Evolutionary conservation across 176 grass and related monocot species (phyloP), one percentile per base, ranked within the genome.

Genomic region (Tillandsia leiboldiana): DNA sequence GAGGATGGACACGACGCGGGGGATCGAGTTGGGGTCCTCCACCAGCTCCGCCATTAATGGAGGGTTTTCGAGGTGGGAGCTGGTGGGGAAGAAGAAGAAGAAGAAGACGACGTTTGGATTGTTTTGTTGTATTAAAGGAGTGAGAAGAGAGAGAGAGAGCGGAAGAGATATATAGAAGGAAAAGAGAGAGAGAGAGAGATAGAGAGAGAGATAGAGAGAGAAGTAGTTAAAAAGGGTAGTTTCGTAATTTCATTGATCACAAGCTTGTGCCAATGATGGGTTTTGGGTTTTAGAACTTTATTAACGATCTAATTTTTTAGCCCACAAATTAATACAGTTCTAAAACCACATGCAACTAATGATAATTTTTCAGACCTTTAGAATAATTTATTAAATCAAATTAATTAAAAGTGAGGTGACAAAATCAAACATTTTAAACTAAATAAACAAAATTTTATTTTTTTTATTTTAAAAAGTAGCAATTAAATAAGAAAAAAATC

Each of bases 1-100:
- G 50, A 97, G 89, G 64, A 90, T 87, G 49, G 73, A 87, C 10
- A 97, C 88, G 29, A 97, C 86, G 15, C 87, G 75, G 4, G 93
- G 93, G 83, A 97, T 85, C 52, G 83, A 64, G 54, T 50, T 72
- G 69, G 28, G 66, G 28, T 86, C 81, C 33, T 52, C 72, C 47
- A 76, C 74, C 81, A 83, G 81, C 59, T 69, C 84, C 64, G 73
- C 84, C 49, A 72, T 82, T 49, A 8, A 5, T 73, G 0, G 54
- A 11, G 27, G 26, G 72, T 77, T 77, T 83, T 87, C 65, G 73
- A 63, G 33, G 68, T 71, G 76, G 66, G 52, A 65, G 73, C 66
- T 70, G 51, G 66, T 70, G 76, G 64, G 50, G 53, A 75, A 50
- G 75, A 53, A 48, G 59, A 70, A 51, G 13, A 53, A 22, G 14